Conservation (phyloP, 768 basidiomycete species). For the Lactarius hatsudake region DNA sequence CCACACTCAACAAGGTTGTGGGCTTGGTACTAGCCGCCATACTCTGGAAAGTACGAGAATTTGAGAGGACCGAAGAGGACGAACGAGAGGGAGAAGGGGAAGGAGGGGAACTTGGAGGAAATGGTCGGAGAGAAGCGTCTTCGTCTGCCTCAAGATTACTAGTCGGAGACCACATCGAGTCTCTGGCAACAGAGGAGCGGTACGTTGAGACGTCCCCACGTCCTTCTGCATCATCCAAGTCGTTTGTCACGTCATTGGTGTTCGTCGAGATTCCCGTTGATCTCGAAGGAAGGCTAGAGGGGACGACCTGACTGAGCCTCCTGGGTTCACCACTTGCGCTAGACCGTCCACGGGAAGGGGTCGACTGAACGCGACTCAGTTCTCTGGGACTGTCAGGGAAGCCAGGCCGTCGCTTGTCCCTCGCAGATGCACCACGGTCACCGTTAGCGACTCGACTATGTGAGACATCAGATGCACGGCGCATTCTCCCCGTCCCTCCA, state of each 20-base stretch:
- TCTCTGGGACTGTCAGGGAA: conserved; percentile 26
- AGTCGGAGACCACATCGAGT: conserved; percentile 77
- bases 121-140: conserved; percentile 86
- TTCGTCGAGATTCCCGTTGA: conserved; percentile 56
- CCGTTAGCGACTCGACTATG: conserved; percentile 21
- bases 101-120: conserved; percentile 85
- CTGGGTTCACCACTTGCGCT: conserved; percentile 28
- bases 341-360: conserved; percentile 28
- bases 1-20: conserved; percentile 89
- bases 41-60: conserved; percentile 77
- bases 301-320: conserved; percentile 27
- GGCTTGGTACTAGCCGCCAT: conserved; percentile 90
- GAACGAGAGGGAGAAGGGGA: conserved; percentile 84
- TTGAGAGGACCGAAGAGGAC: conserved; percentile 79
- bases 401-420: conserved; percentile 21
- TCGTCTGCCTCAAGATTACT: conserved; percentile 86
- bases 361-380: conserved; percentile 27
- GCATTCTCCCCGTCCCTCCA: conserved; percentile 60
- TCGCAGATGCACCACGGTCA: conserved; percentile 16
- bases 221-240: conserved; percentile 32
- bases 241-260: conserved; percentile 42
- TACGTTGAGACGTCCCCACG: conserved; percentile 44
- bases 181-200: conserved; percentile 60
- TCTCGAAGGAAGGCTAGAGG: conserved; percentile 24
- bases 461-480: conserved; percentile 44